Evolutionary conservation across 2,329 filamentous ascomycete species (phyloP).

Genomic region (Fulvia fulva): DNA sequence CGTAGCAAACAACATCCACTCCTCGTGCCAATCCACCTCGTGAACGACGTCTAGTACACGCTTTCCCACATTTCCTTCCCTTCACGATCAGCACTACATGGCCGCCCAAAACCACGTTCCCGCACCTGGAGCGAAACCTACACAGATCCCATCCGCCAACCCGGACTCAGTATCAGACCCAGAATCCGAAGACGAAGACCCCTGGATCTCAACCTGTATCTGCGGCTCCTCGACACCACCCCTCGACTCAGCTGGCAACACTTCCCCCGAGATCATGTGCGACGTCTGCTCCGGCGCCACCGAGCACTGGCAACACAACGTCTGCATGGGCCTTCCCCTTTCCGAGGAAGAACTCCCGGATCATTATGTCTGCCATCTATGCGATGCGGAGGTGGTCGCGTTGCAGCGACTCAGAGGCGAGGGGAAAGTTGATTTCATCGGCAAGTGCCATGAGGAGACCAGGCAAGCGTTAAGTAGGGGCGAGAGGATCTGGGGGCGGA

Average conservation of each 20-base stretch:
- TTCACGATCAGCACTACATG: not conserved
- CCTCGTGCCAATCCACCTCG: not conserved
- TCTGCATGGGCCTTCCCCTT: slow-evolving; percentile 81
- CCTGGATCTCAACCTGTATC: slow-evolving; percentile 55
- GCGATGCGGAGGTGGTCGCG: slow-evolving; percentile 41
- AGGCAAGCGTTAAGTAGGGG: slow-evolving; percentile 71
- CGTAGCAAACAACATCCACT: not conserved
- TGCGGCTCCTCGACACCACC: slow-evolving; percentile 65
- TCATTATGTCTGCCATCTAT: slow-evolving; percentile 85
- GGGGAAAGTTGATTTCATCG: slow-evolving; percentile 35
- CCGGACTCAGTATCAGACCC: not conserved
- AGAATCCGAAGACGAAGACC: not conserved
- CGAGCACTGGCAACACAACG: slow-evolving; percentile 89
- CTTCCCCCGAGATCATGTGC: slow-evolving; percentile 85
- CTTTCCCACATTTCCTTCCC: not conserved
- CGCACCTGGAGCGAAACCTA: no score
- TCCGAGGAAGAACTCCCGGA: slow-evolving; percentile 61
- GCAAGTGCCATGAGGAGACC: slow-evolving; percentile 71
- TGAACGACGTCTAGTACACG: not conserved
- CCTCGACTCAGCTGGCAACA: slow-evolving; percentile 68
- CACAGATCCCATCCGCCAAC: not conserved
- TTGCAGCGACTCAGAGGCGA: slow-evolving; percentile 32
- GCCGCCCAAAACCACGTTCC: not conserved
- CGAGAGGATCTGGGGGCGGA: slow-evolving; percentile 72
- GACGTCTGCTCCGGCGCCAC: slow-evolving; percentile 64